These are phyloP conservation scores for Leccinellum rugosiceps DNA, from an alignment of 768 basidiomycete species.

Conservation along the genomic window DNA sequence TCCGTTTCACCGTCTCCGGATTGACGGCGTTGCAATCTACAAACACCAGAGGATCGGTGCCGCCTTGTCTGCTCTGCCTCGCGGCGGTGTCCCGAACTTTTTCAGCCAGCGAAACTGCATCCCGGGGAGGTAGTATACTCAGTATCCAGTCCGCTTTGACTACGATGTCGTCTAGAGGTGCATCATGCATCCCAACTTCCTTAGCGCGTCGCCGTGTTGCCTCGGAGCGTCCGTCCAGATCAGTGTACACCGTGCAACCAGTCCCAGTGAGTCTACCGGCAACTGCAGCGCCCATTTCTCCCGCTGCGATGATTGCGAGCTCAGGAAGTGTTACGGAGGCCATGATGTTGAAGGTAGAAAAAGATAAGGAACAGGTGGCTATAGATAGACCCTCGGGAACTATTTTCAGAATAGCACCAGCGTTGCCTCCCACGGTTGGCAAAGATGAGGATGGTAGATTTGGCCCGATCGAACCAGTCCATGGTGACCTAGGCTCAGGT, in stretches of 20 bases:
- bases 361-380: conserved; percentile 3
- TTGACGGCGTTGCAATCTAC: conserved; percentile 60
- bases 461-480: not conserved
- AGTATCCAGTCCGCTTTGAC: conserved; percentile 43
- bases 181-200: conserved; percentile 49
- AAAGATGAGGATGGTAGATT: not conserved
- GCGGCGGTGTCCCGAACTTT: conserved; percentile 14
- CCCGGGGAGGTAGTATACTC: conserved; percentile 57
- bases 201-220: conserved; percentile 46
- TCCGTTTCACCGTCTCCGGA: conserved; percentile 45
- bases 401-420: not conserved
- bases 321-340: conserved; percentile 11
- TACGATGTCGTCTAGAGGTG: conserved; percentile 36
- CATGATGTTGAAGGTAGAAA: conserved; percentile 15
- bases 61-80: not conserved
- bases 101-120: conserved; percentile 45
- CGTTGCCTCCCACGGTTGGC: not conserved
- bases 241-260: conserved; percentile 55
- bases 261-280: conserved; percentile 43
- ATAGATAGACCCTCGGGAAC: conserved; percentile 13
- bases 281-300: conserved; percentile 59
- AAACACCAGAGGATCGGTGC: conserved; percentile 33
- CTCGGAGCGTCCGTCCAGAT: conserved; percentile 51
- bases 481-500: not conserved
- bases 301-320: conserved; percentile 52